Evolutionary conservation across 805 yeast genomes (phyloP).

Genomic region (Hanseniaspora opuntiae): DNA sequence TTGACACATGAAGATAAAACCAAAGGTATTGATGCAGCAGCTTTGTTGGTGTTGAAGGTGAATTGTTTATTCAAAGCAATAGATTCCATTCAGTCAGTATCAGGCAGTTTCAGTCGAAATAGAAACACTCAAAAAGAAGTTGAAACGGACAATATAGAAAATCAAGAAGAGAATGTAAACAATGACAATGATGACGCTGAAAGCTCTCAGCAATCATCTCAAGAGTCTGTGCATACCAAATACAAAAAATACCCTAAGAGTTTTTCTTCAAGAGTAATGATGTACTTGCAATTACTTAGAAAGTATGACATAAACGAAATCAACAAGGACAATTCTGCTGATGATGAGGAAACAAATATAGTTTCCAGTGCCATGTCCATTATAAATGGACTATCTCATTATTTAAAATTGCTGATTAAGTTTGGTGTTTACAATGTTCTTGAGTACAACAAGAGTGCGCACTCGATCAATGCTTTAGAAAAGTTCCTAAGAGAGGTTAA

Average conservation of each 20-base stretch:
- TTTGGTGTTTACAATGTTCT: slow-evolving; percentile 67
- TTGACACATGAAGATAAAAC: slow-evolving; percentile 62
- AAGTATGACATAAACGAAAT: slow-evolving; percentile 34
- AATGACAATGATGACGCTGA: slow-evolving; percentile 4
- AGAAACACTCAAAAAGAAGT: slow-evolving; percentile 7
- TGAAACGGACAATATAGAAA: slow-evolving; percentile 18
- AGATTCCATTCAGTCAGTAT: slow-evolving; percentile 33
- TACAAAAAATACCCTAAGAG: slow-evolving; percentile 55
- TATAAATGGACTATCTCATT: slow-evolving; percentile 85
- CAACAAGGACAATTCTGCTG: slow-evolving; percentile 10
- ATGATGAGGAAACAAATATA: slow-evolving; percentile 17
- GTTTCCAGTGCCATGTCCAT: slow-evolving; percentile 59
- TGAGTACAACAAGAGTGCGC: slow-evolving; percentile 44
- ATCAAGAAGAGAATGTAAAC: slow-evolving; percentile 8
- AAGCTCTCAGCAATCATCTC: slow-evolving; percentile 9
- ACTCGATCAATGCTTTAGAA: slow-evolving; percentile 49
- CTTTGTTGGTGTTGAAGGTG: slow-evolving; percentile 55
- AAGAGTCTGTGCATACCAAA: slow-evolving; percentile 11
- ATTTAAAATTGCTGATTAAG: slow-evolving; percentile 70
- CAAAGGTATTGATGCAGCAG: slow-evolving; percentile 57
- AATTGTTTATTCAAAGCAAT: slow-evolving; percentile 67
- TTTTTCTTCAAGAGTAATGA: slow-evolving; percentile 78
- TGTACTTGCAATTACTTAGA: slow-evolving; percentile 70
- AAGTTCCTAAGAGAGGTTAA: slow-evolving; percentile 44
- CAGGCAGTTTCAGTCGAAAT: slow-evolving; percentile 3